Evolutionary conservation across 1,139 yeast species (phyloP).

Genomic region (Saccharomyces hybrid): DNA sequence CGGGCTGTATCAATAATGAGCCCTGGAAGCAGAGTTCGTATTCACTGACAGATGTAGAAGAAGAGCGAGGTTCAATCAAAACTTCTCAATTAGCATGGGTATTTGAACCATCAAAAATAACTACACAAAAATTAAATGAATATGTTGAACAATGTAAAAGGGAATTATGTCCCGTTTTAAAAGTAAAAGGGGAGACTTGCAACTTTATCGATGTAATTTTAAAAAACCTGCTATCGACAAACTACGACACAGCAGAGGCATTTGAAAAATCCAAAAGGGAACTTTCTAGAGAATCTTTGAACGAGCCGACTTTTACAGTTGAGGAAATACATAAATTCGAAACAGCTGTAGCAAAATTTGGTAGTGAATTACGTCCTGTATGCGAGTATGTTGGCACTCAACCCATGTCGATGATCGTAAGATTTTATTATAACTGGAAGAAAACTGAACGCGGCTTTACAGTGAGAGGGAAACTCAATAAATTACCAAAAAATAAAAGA

Average conservation of each 20-base stretch:
- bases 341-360: slow-evolving; percentile 62
- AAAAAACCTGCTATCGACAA: slow-evolving; percentile 43
- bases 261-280: slow-evolving; percentile 32
- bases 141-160: slow-evolving; percentile 48
- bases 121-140: slow-evolving; percentile 37
- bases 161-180: slow-evolving; percentile 47
- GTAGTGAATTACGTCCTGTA: slow-evolving; percentile 76
- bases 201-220: slow-evolving; percentile 73
- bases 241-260: slow-evolving; percentile 47
- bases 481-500: slow-evolving; percentile 43
- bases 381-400: slow-evolving; percentile 61
- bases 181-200: slow-evolving; percentile 46
- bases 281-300: slow-evolving; percentile 51
- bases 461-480: slow-evolving; percentile 73
- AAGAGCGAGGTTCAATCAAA: slow-evolving; percentile 78
- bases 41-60: slow-evolving; percentile 24
- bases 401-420: slow-evolving; percentile 65
- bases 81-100: slow-evolving; percentile 70
- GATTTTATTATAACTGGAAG: slow-evolving; percentile 87
- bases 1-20: slow-evolving; percentile 14
- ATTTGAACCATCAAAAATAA: slow-evolving; percentile 35
- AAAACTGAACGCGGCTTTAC: slow-evolving; percentile 62
- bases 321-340: slow-evolving; percentile 67
- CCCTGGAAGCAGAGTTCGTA: slow-evolving; percentile 13
- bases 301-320: slow-evolving; percentile 65